phyloP scores from a whole-genome alignment of 2,329 filamentous ascomycete species.

The Westerdykella aurantiaca region DNA sequence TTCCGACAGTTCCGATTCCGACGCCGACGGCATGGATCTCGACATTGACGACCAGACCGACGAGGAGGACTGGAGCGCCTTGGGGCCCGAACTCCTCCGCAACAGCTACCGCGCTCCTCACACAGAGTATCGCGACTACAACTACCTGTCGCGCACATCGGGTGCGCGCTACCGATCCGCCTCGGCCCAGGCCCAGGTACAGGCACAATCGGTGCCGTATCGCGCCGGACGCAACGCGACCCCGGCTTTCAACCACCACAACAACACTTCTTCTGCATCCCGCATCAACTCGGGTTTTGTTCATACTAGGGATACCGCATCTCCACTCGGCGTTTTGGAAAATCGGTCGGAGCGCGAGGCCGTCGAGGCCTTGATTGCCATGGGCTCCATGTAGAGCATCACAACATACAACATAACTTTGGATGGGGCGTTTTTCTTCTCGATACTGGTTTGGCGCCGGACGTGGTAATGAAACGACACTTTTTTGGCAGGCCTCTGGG shows the following conservation, averaged over 20 bases:
- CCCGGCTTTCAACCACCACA: slow-evolving; percentile 20
- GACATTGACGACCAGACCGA: slow-evolving; percentile 72
- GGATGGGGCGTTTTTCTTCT: background rate
- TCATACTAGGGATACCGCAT: slow-evolving; percentile 16
- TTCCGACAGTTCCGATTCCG: slow-evolving; percentile 61
- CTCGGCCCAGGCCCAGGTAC: slow-evolving; percentile 10
- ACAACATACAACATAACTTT: slow-evolving; percentile 5
- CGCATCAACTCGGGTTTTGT: slow-evolving; percentile 20
- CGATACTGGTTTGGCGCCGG: background rate
- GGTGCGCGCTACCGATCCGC: slow-evolving; percentile 23
- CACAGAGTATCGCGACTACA: slow-evolving; percentile 35
- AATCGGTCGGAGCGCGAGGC: slow-evolving; percentile 65
- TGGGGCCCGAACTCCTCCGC: slow-evolving; percentile 80
- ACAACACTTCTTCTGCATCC: slow-evolving; percentile 25
- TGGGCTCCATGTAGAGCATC: slow-evolving; percentile 58
- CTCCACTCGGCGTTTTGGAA: slow-evolving; percentile 19
- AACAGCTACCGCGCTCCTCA: slow-evolving; percentile 42
- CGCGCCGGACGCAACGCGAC: slow-evolving; percentile 15
- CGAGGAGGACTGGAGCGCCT: slow-evolving; percentile 90
- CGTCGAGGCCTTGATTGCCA: slow-evolving; percentile 71
- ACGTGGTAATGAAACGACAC: background rate
- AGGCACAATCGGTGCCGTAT: slow-evolving; percentile 8
- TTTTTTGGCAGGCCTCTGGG: background rate
- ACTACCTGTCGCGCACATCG: slow-evolving; percentile 34
- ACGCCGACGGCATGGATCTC: slow-evolving; percentile 63